Conservation (phyloP, 2,329 filamentous ascomycete species). For the Paracoccidioides brasiliensis region DNA sequence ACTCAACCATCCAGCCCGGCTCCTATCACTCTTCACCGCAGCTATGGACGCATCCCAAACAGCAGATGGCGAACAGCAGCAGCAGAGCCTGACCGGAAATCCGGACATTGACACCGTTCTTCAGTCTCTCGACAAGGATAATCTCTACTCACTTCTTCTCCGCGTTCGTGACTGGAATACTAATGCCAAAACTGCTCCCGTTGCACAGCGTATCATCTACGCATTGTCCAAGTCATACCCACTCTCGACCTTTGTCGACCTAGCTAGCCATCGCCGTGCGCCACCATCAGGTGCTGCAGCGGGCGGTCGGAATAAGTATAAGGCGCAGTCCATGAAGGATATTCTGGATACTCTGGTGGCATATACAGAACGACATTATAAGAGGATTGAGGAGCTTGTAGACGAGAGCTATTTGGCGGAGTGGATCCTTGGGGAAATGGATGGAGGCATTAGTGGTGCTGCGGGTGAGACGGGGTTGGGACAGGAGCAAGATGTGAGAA, state of each 20-base stretch:
- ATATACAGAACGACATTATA: conserved; percentile 90
- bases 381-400: conserved; percentile 72
- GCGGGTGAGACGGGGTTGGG: conserved; percentile 11
- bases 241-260: conserved; percentile 57
- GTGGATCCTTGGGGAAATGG: conserved; percentile 90
- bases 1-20: conserved; percentile 81
- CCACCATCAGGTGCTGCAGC: conserved; percentile 15
- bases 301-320: conserved; percentile 16
- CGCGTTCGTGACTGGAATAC: conserved; percentile 94
- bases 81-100: conserved; percentile 31
- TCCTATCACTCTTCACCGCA: conserved; percentile 70
- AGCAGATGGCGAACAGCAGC: conserved; percentile 18
- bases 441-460: conserved; percentile 38
- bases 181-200: conserved; percentile 70
- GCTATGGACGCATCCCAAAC: conserved; percentile 47
- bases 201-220: conserved; percentile 76
- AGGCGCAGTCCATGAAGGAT: conserved; percentile 52
- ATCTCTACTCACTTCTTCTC: conserved; percentile 70
- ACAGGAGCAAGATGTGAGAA: conserved; percentile 26
- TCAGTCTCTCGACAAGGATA: conserved; percentile 63
- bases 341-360: conserved; percentile 74
- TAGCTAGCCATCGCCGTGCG: conserved; percentile 35
- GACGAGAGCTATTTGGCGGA: conserved; percentile 92
- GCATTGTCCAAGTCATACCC: conserved; percentile 70
- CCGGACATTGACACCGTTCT: conserved; percentile 67